phyloP scores from a whole-genome alignment of 495 filamentous ascomycete genomes.

The Letharia columbiana region DNA sequence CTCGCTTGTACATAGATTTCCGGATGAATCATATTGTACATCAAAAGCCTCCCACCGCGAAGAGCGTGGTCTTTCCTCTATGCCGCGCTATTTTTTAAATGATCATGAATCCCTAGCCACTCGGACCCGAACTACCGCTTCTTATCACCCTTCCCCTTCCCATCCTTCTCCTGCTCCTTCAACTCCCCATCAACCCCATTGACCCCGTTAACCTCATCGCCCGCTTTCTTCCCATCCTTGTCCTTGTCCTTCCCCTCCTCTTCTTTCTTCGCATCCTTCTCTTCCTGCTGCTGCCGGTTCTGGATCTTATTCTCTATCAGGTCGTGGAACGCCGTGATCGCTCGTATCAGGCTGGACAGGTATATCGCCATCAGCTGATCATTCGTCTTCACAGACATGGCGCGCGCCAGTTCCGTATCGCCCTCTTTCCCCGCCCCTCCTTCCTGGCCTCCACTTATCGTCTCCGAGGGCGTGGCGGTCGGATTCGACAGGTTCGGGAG shows the following conservation, averaged over 20 bases:
- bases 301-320: constrained; percentile 99
- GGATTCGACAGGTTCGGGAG: constrained; percentile 93
- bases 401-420: constrained; percentile 77
- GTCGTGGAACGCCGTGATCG: constrained; percentile 98
- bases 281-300: constrained; percentile 93
- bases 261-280: constrained; percentile 77
- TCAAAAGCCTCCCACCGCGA: not conserved
- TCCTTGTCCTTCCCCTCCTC: constrained; percentile 49
- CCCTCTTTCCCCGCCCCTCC: constrained; percentile 33
- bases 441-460: constrained; percentile 8
- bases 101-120: not conserved
- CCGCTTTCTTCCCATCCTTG: constrained; percentile 29
- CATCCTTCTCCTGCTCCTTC: constrained; percentile 49
- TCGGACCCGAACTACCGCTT: constrained; percentile 34
- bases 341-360: constrained; percentile 87
- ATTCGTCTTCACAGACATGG: constrained; percentile 98
- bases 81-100: constrained; percentile 8
- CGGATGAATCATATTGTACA: constrained; percentile 13
- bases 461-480: constrained; percentile 41
- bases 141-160: constrained; percentile 48
- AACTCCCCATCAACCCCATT: constrained; percentile 56
- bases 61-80: not conserved
- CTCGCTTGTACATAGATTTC: not conserved
- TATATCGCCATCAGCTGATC: constrained; percentile 99
- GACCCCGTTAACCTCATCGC: constrained; percentile 50